phyloP scores from a whole-genome alignment of 495 filamentous ascomycete genomes.

The Trypethelium eluteriae region DNA sequence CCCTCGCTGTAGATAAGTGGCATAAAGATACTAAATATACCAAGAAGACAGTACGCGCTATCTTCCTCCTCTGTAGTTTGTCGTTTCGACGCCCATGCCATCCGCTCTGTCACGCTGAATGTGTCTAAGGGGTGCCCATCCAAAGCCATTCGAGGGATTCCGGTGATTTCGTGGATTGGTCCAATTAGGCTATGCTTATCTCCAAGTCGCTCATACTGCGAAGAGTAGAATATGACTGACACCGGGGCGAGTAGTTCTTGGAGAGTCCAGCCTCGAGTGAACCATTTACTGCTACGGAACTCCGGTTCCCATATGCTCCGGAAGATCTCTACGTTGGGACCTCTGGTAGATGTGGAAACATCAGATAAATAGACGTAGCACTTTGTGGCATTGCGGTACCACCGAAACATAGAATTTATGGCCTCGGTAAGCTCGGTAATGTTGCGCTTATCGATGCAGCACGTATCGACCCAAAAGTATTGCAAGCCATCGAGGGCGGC shows the following conservation, averaged over 20 bases:
- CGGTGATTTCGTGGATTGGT: conserved; percentile 2
- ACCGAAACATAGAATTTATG: conserved; percentile 23
- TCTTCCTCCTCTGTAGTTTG: conserved; percentile 14
- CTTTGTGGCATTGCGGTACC: conserved; percentile 18
- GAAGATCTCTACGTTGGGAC: too few relatives aligned
- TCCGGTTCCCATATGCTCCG: not conserved
- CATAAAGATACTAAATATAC: conserved; percentile 19
- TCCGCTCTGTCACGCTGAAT: conserved; percentile 7
- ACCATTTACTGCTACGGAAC: conserved; percentile 14
- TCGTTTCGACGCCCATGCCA: conserved; percentile 13
- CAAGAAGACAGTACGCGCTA: conserved; percentile 16
- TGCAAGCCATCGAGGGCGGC: conserved; percentile 13
- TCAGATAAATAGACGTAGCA: conserved; percentile 23
- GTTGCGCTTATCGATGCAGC: conserved; percentile 16
- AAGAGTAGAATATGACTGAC: conserved; percentile 11
- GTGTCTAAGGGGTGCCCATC: not conserved
- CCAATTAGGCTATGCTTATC: not conserved
- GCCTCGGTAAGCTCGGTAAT: conserved; percentile 18
- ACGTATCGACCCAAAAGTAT: conserved; percentile 14
- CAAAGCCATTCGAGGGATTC: not conserved
- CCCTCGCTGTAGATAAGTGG: conserved; percentile 26
- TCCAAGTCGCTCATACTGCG: not conserved
- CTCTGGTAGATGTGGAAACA: not conserved
- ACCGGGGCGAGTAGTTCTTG: conserved; percentile 18
- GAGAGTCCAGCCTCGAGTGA: not conserved